Conservation (phyloP, 106 monocot genomes). For the Acorus gramineus region DNA sequence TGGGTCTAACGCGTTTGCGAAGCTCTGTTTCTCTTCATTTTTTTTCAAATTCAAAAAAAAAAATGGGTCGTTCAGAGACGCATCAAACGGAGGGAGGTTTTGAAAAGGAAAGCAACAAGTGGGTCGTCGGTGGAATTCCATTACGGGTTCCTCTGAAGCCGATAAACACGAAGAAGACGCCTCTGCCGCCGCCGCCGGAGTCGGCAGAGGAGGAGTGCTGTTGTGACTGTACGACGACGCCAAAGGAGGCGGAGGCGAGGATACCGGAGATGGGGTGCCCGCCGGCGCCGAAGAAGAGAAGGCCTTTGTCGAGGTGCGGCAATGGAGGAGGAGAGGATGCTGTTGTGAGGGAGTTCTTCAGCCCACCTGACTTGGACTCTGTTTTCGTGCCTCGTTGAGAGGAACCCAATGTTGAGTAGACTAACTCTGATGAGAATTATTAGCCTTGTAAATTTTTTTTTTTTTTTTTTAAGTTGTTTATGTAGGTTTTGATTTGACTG, state of each 20-base stretch:
- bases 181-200: constrained; percentile 4
- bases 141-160: constrained; percentile 15
- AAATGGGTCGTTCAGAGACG: not conserved
- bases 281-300: constrained; percentile 22
- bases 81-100: constrained; percentile 4
- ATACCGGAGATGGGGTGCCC: constrained; percentile 25
- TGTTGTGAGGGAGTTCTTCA: constrained; percentile 7
- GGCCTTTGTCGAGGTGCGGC: constrained; percentile 1
- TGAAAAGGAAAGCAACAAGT: constrained; percentile 6
- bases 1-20: too few species aligned
- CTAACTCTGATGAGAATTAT: too few species aligned
- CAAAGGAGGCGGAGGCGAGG: constrained; percentile 12
- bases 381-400: constrained; percentile 10
- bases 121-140: constrained; percentile 18
- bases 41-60: too few species aligned
- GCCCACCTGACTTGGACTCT: constrained; percentile 22
- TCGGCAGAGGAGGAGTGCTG: not conserved
- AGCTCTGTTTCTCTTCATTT: too few species aligned
- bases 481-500: too few species aligned
- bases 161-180: constrained; percentile 17
- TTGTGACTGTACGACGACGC: not conserved
- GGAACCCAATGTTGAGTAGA: not conserved
- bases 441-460: too few species aligned
- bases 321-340: not conserved
- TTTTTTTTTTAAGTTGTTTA: too few species aligned